phyloP scores from a whole-genome alignment of 2,329 filamentous ascomycete species.

The Ophiostoma himal-ulmi region DNA sequence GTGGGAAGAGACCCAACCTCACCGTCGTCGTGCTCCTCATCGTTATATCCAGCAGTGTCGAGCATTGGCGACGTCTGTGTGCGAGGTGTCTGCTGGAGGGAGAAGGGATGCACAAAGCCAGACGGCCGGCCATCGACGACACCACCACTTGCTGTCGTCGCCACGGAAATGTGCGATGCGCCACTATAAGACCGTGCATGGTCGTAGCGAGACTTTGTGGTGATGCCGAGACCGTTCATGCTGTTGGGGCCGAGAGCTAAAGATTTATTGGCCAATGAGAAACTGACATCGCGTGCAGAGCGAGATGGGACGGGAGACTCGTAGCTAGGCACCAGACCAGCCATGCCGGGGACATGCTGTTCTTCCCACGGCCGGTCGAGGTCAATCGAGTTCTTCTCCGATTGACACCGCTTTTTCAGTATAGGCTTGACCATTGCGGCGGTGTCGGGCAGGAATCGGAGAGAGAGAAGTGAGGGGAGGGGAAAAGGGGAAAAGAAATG shows the following conservation, averaged over 20 bases:
- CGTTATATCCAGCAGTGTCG: conserved; percentile 52
- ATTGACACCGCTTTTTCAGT: conserved; percentile 53
- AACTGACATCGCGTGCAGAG: conserved; percentile 42
- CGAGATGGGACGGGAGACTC: conserved; percentile 29
- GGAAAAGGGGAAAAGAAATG: background rate
- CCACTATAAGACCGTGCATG: conserved; percentile 56
- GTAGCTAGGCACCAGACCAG: conserved; percentile 33
- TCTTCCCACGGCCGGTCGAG: conserved; percentile 56
- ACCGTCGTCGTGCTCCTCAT: conserved; percentile 35
- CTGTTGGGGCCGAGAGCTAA: background rate
- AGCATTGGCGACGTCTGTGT: conserved; percentile 55
- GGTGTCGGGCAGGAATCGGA: conserved; percentile 29
- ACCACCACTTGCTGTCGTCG: conserved; percentile 51
- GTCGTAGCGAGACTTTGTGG: conserved; percentile 38
- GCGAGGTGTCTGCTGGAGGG: conserved; percentile 57
- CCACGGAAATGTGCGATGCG: conserved; percentile 51
- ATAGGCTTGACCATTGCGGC: conserved; percentile 55
- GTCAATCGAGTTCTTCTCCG: conserved; percentile 59
- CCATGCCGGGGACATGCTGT: conserved; percentile 39
- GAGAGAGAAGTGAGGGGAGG: background rate
- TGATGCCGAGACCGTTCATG: conserved; percentile 8
- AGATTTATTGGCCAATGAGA: conserved; percentile 34
- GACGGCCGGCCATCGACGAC: conserved; percentile 37
- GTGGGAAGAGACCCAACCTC: conserved; percentile 23
- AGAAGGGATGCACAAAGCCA: conserved; percentile 51